Base-by-base conservation (phyloP, 2,329 filamentous ascomycete species). In the Juglanconis oblonga region DNA sequence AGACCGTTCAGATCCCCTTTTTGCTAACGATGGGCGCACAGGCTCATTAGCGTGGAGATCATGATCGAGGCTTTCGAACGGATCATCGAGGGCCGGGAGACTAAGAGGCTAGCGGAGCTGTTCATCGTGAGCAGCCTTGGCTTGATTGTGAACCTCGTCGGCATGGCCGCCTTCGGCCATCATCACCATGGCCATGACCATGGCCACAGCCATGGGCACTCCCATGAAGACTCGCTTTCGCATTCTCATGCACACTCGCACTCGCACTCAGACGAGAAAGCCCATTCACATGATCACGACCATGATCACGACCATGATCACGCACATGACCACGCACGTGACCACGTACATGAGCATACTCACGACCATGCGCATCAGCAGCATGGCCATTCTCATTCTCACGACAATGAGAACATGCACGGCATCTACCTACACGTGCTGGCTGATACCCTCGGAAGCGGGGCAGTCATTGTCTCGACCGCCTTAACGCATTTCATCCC, bases 381-480 rank as follows among this genome's bases (percentile, higher is more conserved):
- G 17, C 67, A 67, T 52, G 69, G 67, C 38, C 79, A 83, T 65
- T 74, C 76, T 17, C 42, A 48, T 29, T 49, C 44, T 2, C 88
- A 91, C 67, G 87, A 90, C 2, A 50, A 59, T 42, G 64, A 99
- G 69, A 99, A 99, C 71, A 97, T 99, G 93, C 78, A 95, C 67
- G 95, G 95, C 11, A 98, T 99, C 66, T 99, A 96, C 74, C 80
- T 99, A 24, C 95, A 99, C 70, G 91, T 99, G 54, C 81, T 98
- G 33, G 95, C 95, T 5, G 95, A 99, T 72, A 96, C 95, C 0
- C 86, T 98, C 35, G 95, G 95, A 32, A 97, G 93, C 57, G 90
- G 93, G 1, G 95, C 95, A 1, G 95, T 99, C 52, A 97, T 99
- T 63, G 86, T 92, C 38, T 97, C 92, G 7, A 99, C 95, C 0